Evolutionary conservation across 2,329 filamentous ascomycete genomes (phyloP).

Genomic region (Calonectria leucothoes): DNA sequence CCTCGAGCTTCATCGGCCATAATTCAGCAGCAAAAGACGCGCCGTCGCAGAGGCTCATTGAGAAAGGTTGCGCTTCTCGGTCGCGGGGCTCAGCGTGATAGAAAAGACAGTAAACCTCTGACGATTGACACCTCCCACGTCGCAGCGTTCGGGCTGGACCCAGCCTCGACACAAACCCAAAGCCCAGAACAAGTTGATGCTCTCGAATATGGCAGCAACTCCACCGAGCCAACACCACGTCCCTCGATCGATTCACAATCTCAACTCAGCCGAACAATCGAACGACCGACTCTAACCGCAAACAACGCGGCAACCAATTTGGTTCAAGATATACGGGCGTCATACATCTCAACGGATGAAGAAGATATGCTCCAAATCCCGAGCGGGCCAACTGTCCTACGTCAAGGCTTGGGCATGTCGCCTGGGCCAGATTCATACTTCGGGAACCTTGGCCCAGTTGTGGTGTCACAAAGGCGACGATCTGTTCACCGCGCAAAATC

Average conservation of each 20-base stretch:
- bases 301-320: slow-evolving; percentile 14
- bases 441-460: slow-evolving; percentile 51
- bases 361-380: slow-evolving; percentile 80
- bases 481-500: slow-evolving; percentile 68
- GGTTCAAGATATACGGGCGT: slow-evolving; percentile 35
- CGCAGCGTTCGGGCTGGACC: slow-evolving; percentile 33
- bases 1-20: slow-evolving; percentile 44
- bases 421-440: slow-evolving; percentile 75
- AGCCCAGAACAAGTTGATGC: slow-evolving; percentile 44
- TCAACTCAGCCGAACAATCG: slow-evolving; percentile 41
- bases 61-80: slow-evolving; percentile 88
- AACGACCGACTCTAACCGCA: slow-evolving; percentile 28
- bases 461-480: slow-evolving; percentile 55
- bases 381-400: slow-evolving; percentile 56
- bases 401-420: slow-evolving; percentile 58
- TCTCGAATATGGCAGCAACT: slow-evolving; percentile 58
- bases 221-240: slow-evolving; percentile 56
- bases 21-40: slow-evolving; percentile 60
- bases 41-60: slow-evolving; percentile 84
- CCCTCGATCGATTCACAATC: slow-evolving; percentile 60
- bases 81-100: slow-evolving; percentile 73
- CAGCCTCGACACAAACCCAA: slow-evolving; percentile 33
- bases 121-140: slow-evolving; percentile 54
- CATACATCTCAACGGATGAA: slow-evolving; percentile 78
- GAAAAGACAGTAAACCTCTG: slow-evolving; percentile 62